Base-by-base conservation (phyloP, 192 early-diverging fungal species). In the Entomortierella chlamydospora region DNA sequence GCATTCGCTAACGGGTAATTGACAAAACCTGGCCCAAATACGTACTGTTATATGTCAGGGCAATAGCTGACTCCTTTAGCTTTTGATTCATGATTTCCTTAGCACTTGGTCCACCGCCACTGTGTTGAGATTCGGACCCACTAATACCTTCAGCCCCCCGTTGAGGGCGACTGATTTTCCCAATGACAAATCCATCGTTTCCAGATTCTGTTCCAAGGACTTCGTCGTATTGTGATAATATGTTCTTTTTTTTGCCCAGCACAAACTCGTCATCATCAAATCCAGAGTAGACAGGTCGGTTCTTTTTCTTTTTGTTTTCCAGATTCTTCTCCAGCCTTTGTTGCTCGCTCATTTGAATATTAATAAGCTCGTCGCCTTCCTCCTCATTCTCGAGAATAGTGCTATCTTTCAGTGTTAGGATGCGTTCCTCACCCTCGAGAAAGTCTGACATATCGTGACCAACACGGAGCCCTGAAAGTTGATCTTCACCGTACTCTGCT, bases 341-440 rank as follows among this genome's bases (percentile, higher is more conserved):
- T 3, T 68, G 74, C 17, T 97, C 96, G 18, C 87, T 86, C 29
- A 97, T 34, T 7, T 85, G 73, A 7, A 89, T 81, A 73, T 88
- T 93, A 52, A 92, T 86, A 34, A 99, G 83, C 52, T 94, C 89
- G 74, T 96, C 91, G 0, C 84, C 90, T 18, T 90, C 90, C 11
- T 91, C 93, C 65, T 85, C 84, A 70, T 84, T 84, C 68, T 85
- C 87, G 49, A 92, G 77, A 50, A 99, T 93, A 0, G 82, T 86
- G 17, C 85, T 82, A 73, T 99, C 97, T 72, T 94, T 94, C 20
- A 99, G 79, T 1, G 96, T 95, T 63, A 99, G 85, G 45, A 99
- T 93, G 0, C 88, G 86, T 55, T 97, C 97, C 2, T 81, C 84
- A 2, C 88, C 89, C 51, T 89, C 87, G 7, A 72, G 81, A 59